phyloP scores from a whole-genome alignment of 768 basidiomycete genomes.

The Agrocybe praecox region DNA sequence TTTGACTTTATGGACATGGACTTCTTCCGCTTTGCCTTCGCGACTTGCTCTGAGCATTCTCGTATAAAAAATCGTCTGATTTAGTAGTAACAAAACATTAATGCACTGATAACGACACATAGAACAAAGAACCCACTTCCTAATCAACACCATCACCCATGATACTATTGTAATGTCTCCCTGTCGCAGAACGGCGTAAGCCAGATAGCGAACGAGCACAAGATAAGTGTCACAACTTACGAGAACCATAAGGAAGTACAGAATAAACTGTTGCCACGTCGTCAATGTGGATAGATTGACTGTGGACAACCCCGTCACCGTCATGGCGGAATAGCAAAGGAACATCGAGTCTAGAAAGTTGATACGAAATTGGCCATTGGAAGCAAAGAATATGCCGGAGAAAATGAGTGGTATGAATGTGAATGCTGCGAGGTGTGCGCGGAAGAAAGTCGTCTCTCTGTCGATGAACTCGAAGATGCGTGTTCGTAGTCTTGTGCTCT shows the following conservation, averaged over 20 bases:
- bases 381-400: conserved; percentile 67
- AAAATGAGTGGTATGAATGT: conserved; percentile 59
- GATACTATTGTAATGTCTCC: conserved; percentile 55
- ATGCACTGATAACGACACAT: background rate
- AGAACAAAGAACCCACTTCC: conserved; percentile 40
- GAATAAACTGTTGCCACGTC: conserved; percentile 48
- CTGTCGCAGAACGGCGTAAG: conserved; percentile 19
- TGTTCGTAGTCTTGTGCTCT: background rate
- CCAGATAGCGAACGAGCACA: too few species aligned
- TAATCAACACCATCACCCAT: conserved; percentile 68
- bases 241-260: conserved; percentile 56
- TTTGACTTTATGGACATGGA: conserved; percentile 21
- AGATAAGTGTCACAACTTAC: conserved; percentile 30
- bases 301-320: conserved; percentile 48
- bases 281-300: conserved; percentile 53
- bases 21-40: conserved; percentile 21
- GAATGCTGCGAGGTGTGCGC: conserved; percentile 52
- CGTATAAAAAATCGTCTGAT: conserved; percentile 45
- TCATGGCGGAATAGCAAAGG: conserved; percentile 62
- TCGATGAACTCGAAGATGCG: conserved; percentile 7
- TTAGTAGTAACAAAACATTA: background rate
- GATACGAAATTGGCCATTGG: conserved; percentile 54
- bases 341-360: conserved; percentile 60
- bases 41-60: conserved; percentile 41
- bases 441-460: conserved; percentile 48